Percentiles rank a stretch among this genome's conserved stretches.
phyloP scores from a whole-genome alignment of 768 basidiomycete species.

The Rhodotorula sphaerocarpa region DNA sequence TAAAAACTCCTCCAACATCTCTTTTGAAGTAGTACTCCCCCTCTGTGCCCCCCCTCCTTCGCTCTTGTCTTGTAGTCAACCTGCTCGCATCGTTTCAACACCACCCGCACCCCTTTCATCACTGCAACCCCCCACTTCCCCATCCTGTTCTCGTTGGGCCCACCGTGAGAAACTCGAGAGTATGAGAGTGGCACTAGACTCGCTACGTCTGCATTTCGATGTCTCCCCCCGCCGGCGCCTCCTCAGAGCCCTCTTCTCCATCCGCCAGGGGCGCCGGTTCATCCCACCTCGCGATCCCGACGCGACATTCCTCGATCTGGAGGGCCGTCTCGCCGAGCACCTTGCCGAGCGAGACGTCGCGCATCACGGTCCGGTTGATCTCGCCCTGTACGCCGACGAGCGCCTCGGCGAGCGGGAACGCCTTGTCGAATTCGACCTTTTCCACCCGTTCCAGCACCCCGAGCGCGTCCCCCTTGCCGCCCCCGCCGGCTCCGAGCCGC shows the following conservation, averaged over 20 bases:
- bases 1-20: no score
- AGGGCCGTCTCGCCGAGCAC: slow-evolving; percentile 22
- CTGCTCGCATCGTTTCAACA: no score
- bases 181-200: no score
- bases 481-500: slow-evolving; percentile 17
- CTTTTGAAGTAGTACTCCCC: no score
- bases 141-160: no score
- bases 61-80: no score
- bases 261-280: neutral
- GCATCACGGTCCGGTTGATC: slow-evolving; percentile 19
- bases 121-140: no score
- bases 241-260: neutral
- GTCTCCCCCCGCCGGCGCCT: neutral
- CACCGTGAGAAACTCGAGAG: neutral
- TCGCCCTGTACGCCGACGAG: slow-evolving; percentile 10
- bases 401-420: slow-evolving; percentile 15
- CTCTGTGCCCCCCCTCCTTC: no score
- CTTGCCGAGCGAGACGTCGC: slow-evolving; percentile 29
- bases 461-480: neutral
- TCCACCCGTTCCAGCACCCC: slow-evolving; percentile 12
- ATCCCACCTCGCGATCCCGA: neutral
- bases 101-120: no score
- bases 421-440: slow-evolving; percentile 22
- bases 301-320: slow-evolving; percentile 3
- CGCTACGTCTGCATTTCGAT: neutral